Base-by-base conservation (phyloP, 495 filamentous ascomycete genomes). In the Podospora tetraspora region DNA sequence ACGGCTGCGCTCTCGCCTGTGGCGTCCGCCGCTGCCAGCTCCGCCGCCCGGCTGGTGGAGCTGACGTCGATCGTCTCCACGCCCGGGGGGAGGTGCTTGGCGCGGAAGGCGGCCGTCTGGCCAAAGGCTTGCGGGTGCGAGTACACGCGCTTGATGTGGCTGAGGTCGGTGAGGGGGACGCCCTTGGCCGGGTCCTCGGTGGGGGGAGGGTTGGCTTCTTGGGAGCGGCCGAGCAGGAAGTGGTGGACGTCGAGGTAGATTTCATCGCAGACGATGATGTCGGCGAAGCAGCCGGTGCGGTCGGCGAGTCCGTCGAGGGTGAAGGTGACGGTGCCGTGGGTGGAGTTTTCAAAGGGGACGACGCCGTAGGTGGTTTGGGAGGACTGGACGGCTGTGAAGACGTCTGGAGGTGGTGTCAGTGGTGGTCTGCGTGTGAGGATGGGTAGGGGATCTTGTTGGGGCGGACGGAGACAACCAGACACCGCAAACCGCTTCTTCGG, bases 91-190 rank as follows among this genome's bases (percentile, higher is more conserved):
- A 95, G 85, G 71, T 88, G 79, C 59, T 80, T 73, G 8, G 82
- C 80, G 7, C 97, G 79, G 73, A 96, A 96, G n/a, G 59, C 68
- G n/a, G 87, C 87, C 74, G 93, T 97, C 80, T 99, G 95, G 5
- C 93, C 94, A 82, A 93, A 95, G 32, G 92, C 95, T 79, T 98
- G 95, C 19, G 93, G 92, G 77, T 99, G 95, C 25, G 91, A 94
- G 79, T 96, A 96, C 60, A 99, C 76, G 56, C 84, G 80, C 34
- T 78, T 76, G 69, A 91, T 72, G 68, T 88, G 82, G 12, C 66
- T 61, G 19, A 91, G 70, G 61, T 71, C 67, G 25, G 70, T 67
- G 21, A 81, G 66, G 32, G 84, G 83, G 13, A 57, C 52, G 16
- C 59, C 59, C n/a, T 61, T 61, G 29, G 10, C 56, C 1, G 11